phyloP scores from a whole-genome alignment of 257 asterid genomes.

The Fraxinus quadrangulata region DNA sequence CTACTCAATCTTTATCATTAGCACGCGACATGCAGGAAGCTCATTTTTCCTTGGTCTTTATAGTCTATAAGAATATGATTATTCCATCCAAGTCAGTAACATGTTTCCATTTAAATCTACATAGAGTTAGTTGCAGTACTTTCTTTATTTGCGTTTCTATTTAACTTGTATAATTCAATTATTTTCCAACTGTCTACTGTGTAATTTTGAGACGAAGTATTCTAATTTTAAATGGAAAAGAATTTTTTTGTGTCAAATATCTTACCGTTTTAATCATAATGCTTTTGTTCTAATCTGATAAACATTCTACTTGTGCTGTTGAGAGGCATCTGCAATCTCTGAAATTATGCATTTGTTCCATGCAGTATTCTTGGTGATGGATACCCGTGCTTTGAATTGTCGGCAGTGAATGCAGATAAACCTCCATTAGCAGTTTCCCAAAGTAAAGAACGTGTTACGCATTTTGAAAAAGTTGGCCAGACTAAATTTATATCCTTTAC shows the following conservation, averaged over 20 bases:
- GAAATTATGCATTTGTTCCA: slow-evolving; percentile 14
- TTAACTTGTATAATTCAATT: not conserved
- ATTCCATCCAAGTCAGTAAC: not conserved
- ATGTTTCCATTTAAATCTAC: not conserved
- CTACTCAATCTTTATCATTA: slow-evolving; percentile 7
- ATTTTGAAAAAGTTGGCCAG: slow-evolving; percentile 84
- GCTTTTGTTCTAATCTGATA: no score
- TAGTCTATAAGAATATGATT: not conserved
- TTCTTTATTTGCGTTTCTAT: not conserved
- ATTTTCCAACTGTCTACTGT: not conserved
- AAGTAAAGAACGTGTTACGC: slow-evolving; percentile 74
- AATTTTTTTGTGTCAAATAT: not conserved
- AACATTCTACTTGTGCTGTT: no score
- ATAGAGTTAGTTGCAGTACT: no score
- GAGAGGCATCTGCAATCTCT: no score
- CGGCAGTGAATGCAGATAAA: slow-evolving; percentile 94
- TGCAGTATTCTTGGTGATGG: slow-evolving; percentile 91
- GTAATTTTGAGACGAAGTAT: slow-evolving; percentile 8
- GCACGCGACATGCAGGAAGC: not conserved
- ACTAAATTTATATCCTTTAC: slow-evolving; percentile 18
- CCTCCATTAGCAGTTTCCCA: slow-evolving; percentile 75
- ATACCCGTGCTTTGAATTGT: slow-evolving; percentile 89
- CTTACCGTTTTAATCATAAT: slow-evolving; percentile 15
- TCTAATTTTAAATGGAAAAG: not conserved
- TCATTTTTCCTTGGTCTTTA: slow-evolving; percentile 9